phyloP scores from a whole-genome alignment of 2,329 filamentous ascomycete genomes.

The Pseudocercospora musae region DNA sequence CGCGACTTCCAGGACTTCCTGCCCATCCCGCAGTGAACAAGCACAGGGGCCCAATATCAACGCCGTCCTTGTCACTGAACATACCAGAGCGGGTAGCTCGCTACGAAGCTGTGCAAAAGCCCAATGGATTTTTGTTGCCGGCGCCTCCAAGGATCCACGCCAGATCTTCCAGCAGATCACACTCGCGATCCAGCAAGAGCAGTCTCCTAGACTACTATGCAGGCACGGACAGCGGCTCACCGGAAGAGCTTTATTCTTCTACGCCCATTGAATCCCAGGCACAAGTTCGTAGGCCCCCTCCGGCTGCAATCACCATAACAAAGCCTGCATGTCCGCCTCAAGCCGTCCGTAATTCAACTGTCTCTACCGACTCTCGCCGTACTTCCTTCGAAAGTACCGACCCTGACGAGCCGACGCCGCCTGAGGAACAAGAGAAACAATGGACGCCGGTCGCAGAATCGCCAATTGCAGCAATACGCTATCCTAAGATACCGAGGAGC shows the following conservation, averaged over 20 bases:
- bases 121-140: slow-evolving; percentile 8
- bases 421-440: slow-evolving; percentile 43
- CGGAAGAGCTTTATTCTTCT: slow-evolving; percentile 16
- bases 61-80: slow-evolving; percentile 11
- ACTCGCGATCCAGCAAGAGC: slow-evolving; percentile 12
- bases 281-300: slow-evolving; percentile 23
- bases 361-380: slow-evolving; percentile 29
- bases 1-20: slow-evolving; percentile 13
- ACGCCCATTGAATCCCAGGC: slow-evolving; percentile 27
- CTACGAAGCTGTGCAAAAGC: neutral
- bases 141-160: neutral
- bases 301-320: slow-evolving; percentile 23
- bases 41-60: neutral
- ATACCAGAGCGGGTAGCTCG: slow-evolving; percentile 9
- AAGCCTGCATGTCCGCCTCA: slow-evolving; percentile 27
- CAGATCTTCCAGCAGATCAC: slow-evolving; percentile 9
- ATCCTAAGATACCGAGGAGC: slow-evolving; percentile 48
- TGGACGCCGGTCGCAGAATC: slow-evolving; percentile 45
- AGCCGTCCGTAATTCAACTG: slow-evolving; percentile 19
- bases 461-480: slow-evolving; percentile 44
- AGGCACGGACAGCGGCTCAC: slow-evolving; percentile 29
- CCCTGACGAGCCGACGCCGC: slow-evolving; percentile 45
- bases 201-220: slow-evolving; percentile 34
- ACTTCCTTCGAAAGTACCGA: slow-evolving; percentile 49
- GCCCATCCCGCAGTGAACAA: slow-evolving; percentile 16